Evolutionary conservation across 1,139 yeast genomes (phyloP), one percentile per base, ranked within the genome.

Genomic region (Sugiyamaella neomexicana): DNA sequence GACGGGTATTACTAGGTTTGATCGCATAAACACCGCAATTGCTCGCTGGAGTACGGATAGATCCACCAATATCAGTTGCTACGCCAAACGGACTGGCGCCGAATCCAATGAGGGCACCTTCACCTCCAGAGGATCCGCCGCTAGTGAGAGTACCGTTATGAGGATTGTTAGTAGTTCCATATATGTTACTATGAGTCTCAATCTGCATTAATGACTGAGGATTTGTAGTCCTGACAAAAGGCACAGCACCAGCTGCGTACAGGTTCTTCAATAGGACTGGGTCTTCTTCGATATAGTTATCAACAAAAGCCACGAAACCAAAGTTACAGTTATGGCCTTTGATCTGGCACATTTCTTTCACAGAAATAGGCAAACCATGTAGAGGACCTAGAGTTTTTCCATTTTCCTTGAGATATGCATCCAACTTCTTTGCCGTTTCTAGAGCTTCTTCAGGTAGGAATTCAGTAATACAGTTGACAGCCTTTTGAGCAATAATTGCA

Each of bases 121-220:
- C 87, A 46, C 88, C 88, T 7, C 86, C 85, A 12, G 83, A 77
- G 3, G 83, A 78, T 0, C 87, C 87, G 38, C 86, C 86, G 16
- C 77, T 65, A 1, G 80, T 69, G 37, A 81, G 69, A 0, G 62
- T 61, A 20, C 72, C 69, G 61, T 82, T 80, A 53, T 70, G 64
- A 2, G 83, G 75, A 62, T 80, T 82, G 34, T 60, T 53, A 0
- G 86, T 81, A 31, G 68, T 62, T 1, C 87, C 87, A 61, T 70
- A 73, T 1, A 80, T 60, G 50, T 77, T 74, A 20, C 77, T 74
- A 8, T 60, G 63, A 0, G 84, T 75, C 59, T 81, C 85, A 9
- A 75, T 70, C 34, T 75, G 74, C 76, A 82, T 77, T 71, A 81
- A 78, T 0, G 83, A 80, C 63, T 75, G 77, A 7, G 88, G 86